Evolutionary conservation across 2,329 filamentous ascomycete species (phyloP).

Genomic region (Diplodia sapinea): DNA sequence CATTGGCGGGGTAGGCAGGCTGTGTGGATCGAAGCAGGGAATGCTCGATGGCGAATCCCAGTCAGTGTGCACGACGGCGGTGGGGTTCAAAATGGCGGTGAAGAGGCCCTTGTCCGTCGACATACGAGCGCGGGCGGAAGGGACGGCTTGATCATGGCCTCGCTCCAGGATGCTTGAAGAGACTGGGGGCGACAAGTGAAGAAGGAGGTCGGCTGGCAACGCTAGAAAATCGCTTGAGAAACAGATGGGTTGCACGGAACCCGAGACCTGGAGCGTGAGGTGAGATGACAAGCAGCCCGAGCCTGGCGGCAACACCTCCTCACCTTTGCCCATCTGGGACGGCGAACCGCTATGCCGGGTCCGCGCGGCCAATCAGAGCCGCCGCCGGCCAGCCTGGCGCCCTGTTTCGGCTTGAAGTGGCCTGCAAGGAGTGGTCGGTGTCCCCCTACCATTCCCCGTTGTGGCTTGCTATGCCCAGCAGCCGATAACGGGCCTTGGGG

Average conservation of each 20-base stretch:
- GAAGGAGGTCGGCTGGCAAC: conserved; percentile 27
- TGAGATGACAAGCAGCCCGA: conserved; percentile 31
- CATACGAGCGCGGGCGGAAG: conserved; percentile 30
- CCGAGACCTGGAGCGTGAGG: conserved; percentile 25
- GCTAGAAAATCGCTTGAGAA: conserved; percentile 31
- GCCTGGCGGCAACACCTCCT: conserved; percentile 27
- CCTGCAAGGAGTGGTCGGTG: conserved; percentile 31
- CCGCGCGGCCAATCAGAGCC: conserved; percentile 12
- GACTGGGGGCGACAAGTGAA: conserved; percentile 26
- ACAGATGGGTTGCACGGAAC: conserved; percentile 31
- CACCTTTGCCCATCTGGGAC: conserved; percentile 26
- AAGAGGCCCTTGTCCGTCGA: conserved; percentile 22
- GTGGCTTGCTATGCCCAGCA: conserved; percentile 31
- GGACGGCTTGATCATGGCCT: conserved; percentile 26
- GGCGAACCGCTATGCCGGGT: conserved; percentile 3
- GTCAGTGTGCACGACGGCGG: conserved; percentile 14
- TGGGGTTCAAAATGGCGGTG: conserved; percentile 32
- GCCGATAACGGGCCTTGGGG: conserved; percentile 31
- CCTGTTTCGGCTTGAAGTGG: conserved; percentile 27
- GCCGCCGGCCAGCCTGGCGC: neutral
- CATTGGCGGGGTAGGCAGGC: conserved; percentile 30
- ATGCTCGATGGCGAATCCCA: conserved; percentile 26
- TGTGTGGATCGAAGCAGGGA: conserved; percentile 30
- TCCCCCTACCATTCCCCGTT: conserved; percentile 18
- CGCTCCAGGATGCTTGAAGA: conserved; percentile 26